Conservation (phyloP, 2,329 filamentous ascomycete species). For the Aspergillus niger region DNA sequence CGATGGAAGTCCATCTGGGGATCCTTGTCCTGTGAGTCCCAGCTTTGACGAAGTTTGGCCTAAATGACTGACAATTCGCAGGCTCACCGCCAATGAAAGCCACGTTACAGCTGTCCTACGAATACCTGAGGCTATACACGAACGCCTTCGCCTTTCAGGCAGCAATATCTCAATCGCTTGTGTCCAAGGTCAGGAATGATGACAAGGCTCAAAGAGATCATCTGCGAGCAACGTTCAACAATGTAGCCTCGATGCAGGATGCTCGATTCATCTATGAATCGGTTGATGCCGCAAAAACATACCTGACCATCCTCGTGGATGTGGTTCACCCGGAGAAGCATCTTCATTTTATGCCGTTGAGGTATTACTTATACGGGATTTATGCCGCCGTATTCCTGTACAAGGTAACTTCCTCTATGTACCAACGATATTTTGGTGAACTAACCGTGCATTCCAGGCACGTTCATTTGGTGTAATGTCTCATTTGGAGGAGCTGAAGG, state of each 20-base stretch:
- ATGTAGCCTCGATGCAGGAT: slow-evolving; percentile 62
- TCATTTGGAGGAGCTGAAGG: slow-evolving; percentile 56
- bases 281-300: slow-evolving; percentile 64
- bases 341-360: slow-evolving; percentile 64
- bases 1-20: slow-evolving; percentile 73
- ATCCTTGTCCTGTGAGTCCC: slow-evolving; percentile 59
- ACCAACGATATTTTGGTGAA: neutral
- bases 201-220: slow-evolving; percentile 42
- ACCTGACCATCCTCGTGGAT: slow-evolving; percentile 62
- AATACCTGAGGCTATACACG: slow-evolving; percentile 72
- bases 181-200: slow-evolving; percentile 41
- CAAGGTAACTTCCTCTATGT: slow-evolving; percentile 49
- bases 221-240: slow-evolving; percentile 50
- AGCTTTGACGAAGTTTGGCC: neutral
- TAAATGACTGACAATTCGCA: slow-evolving; percentile 29
- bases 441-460: slow-evolving; percentile 40
- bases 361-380: slow-evolving; percentile 64
- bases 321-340: slow-evolving; percentile 61
- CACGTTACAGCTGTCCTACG: slow-evolving; percentile 68
- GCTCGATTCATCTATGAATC: slow-evolving; percentile 68
- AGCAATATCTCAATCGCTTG: slow-evolving; percentile 58
- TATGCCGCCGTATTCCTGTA: slow-evolving; percentile 67
- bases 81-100: slow-evolving; percentile 67
- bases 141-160: slow-evolving; percentile 77
- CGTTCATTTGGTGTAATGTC: slow-evolving; percentile 62